Evolutionary conservation across 768 basidiomycete species (phyloP), one percentile per base, ranked within the genome.

Genomic region (Tylopilus plumbeoviolaceoides): DNA sequence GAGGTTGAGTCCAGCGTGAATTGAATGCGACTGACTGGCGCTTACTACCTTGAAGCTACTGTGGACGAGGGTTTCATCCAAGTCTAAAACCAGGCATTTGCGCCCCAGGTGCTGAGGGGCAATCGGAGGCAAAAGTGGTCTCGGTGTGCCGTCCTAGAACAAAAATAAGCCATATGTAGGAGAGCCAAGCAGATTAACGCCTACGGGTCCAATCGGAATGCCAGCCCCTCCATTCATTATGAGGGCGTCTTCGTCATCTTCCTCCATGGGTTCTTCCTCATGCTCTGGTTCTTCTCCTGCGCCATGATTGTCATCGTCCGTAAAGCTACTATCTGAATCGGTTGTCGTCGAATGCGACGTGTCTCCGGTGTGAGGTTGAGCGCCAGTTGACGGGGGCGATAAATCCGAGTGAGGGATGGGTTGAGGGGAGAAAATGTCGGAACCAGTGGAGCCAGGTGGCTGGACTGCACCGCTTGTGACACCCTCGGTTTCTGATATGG

Each of bases 1-100:
- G 17, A 50, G 45, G 28, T 2, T 66, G 23, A 63, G 57, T 48
- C 20, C 39, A 36, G 48, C 27, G 42, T 11, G 25, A 57, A 47
- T 45, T 23, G 35, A 50, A 35, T 2, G 6, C n/a, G 25, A 45
- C 25, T n/a, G 25, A 45, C 25, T 4, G 12, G 17, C 55, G 52
- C 74, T 2, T 45, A 46, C 38, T 56, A 95, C 95, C 84, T 98
- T 99, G 83, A 99, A 98, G 69, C 91, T 95, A 65, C 90, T 93
- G 72, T 98, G 95, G 20, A 98, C 86, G 18, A 99, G 77, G 3
- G 97, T 99, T 72, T 99, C 95, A 61, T 99, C 95, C 38, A 99
- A 78, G 73, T 99, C 97, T 23, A 99, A 80, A 40, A 98, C 94
- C 11, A 98, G 80, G 63, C 97, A 98, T 73, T 99, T 99, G 51